Conservation (phyloP, 1,139 yeast genomes). For the Lodderomyces pseudojiufengensis region DNA sequence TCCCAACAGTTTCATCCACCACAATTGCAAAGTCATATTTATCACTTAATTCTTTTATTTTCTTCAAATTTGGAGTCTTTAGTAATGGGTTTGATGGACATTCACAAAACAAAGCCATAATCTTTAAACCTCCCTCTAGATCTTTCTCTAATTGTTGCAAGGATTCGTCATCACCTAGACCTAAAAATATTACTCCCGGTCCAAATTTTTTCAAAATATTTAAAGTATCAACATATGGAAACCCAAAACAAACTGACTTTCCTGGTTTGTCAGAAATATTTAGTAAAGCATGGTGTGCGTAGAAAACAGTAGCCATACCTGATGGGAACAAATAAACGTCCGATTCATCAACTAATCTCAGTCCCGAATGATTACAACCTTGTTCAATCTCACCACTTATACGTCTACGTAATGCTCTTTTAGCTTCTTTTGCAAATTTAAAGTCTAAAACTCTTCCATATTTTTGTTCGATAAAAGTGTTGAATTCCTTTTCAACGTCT, state of each 20-base stretch:
- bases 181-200: constrained; percentile 78
- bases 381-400: constrained; percentile 66
- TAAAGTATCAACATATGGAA: constrained; percentile 90
- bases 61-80: constrained; percentile 71
- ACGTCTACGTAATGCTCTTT: constrained; percentile 66
- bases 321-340: constrained; percentile 84
- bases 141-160: constrained; percentile 60
- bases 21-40: constrained; percentile 72
- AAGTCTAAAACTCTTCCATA: constrained; percentile 86
- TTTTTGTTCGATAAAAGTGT: constrained; percentile 78
- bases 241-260: constrained; percentile 84
- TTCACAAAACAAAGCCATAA: constrained; percentile 79
- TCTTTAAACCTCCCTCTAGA: constrained; percentile 57
- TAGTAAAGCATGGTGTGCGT: constrained; percentile 69
- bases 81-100: constrained; percentile 91
- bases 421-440: constrained; percentile 72
- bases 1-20: constrained; percentile 93
- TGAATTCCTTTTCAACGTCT: constrained; percentile 50
- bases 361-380: constrained; percentile 22
- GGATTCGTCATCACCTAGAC: constrained; percentile 75
- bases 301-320: constrained; percentile 91
- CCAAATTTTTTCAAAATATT: constrained; percentile 87
- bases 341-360: constrained; percentile 33
- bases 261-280: constrained; percentile 21
- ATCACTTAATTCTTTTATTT: constrained; percentile 63